Evolutionary conservation across 495 filamentous ascomycete genomes (phyloP), one percentile per base, ranked within the genome.

Genomic region (Hapsidospora chrysogenum): DNA sequence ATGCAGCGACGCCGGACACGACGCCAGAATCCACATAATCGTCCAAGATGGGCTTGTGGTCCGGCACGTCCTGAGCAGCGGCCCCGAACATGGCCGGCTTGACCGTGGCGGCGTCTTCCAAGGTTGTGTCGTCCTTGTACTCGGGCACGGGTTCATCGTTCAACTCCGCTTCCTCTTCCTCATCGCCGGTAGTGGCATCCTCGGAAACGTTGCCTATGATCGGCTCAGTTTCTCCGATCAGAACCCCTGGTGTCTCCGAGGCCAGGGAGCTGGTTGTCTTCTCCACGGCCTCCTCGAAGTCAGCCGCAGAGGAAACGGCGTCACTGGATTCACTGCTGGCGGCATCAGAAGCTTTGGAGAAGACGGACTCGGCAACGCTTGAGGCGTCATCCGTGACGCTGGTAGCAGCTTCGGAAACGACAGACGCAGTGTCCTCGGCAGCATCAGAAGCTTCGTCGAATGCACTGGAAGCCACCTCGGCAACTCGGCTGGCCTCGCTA

Each of bases 31-130:
- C 33, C 9, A 25, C 33, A 16, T 36, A 21, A 6, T 45, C 31
- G 11, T 64, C 58, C 9, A 64, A 41, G 19, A 64, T 51, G 23
- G 54, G 52, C 30, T 53, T 33, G 19, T 53, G 54, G 25, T 41
- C 53, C 15, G 62, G 59, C 1, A 59, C 60, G 2, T 49, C 50
- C 37, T 66, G 57, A 3, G 62, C 62, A 3, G 55, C 58, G 11
- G 50, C 60, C 22, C 62, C 62, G 20, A 64, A 53, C 0, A 60
- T 40, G n/a, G 53, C 59, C 3, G 60, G 45, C 40, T 63, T 63
- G 18, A 63, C 43, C 3, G 44, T 40, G 0, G 46, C 8, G 0
- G 44, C 37, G 15, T 36, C 22, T 5, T 16, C 22, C 20, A 17
- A 3, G 10, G 22, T 1, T 28, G 22, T n/a, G 9, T 27, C 8